Evolutionary conservation across 202 grass and related monocot species (phyloP).

Genomic region (Setaria italica): DNA sequence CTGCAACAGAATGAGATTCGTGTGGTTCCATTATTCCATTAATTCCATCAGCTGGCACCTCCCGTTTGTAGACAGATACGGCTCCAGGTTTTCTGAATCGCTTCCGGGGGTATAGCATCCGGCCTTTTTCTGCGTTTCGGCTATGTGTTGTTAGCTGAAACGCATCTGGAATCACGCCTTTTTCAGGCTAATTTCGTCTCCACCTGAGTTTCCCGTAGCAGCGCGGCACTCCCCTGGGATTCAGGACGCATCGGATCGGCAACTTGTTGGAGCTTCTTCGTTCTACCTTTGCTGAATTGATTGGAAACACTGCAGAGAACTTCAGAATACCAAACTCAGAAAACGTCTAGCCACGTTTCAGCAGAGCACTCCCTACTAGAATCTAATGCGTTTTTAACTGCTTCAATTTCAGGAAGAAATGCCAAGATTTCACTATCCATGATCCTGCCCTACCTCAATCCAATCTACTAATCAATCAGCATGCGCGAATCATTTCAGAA

Average conservation of each 20-base stretch:
- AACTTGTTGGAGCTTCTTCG: background rate
- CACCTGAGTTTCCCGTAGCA: background rate
- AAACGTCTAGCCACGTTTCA: background rate
- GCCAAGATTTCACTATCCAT: background rate
- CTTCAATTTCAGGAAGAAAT: background rate
- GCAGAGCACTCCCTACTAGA: background rate
- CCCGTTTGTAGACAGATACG: conserved; percentile 3
- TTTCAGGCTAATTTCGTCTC: background rate
- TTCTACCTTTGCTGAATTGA: background rate
- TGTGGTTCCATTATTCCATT: background rate
- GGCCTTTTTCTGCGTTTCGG: conserved; percentile 22
- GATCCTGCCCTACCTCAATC: background rate
- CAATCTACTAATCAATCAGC: background rate
- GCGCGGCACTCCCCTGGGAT: background rate
- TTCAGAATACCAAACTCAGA: background rate
- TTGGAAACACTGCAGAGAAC: background rate
- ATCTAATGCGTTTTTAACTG: background rate
- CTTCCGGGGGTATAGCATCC: conserved; percentile 3
- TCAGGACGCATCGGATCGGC: background rate
- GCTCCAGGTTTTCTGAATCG: conserved; percentile 4
- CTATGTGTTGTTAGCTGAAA: background rate
- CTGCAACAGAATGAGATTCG: background rate
- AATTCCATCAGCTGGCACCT: background rate
- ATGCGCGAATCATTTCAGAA: background rate
- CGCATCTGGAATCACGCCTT: background rate